phyloP scores from a whole-genome alignment of 768 basidiomycete species.

The Kwoniella shandongensis region DNA sequence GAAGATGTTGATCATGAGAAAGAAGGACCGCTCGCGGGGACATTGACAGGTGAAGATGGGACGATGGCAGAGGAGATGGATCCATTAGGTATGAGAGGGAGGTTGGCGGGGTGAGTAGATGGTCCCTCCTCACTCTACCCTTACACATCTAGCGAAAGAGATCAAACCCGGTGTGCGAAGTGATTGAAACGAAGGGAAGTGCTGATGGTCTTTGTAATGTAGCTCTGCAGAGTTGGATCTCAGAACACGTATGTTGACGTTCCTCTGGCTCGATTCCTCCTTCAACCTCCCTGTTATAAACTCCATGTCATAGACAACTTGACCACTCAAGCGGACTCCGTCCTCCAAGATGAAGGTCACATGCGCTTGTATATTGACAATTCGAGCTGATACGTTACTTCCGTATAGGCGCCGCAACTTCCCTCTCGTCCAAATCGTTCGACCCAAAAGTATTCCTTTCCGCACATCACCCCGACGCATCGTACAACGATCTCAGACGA shows the following conservation, averaged over 20 bases:
- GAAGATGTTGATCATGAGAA: slow-evolving; percentile 84
- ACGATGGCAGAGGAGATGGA: slow-evolving; percentile 61
- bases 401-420: slow-evolving; percentile 77
- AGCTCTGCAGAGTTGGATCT: slow-evolving; percentile 72
- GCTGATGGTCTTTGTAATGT: neutral
- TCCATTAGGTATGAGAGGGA: slow-evolving; percentile 64
- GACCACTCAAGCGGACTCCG: too few relatives aligned
- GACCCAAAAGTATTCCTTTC: slow-evolving; percentile 93
- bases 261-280: slow-evolving; percentile 77
- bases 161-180: too few relatives aligned
- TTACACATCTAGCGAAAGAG: too few relatives aligned
- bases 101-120: slow-evolving; percentile 54
- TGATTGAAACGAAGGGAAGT: neutral
- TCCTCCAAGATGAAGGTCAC: too few relatives aligned
- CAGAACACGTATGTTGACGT: slow-evolving; percentile 49
- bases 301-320: too few relatives aligned
- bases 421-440: slow-evolving; percentile 89
- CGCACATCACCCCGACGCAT: slow-evolving; percentile 87
- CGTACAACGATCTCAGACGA: slow-evolving; percentile 81
- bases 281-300: too few relatives aligned
- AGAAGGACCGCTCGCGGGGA: slow-evolving; percentile 70
- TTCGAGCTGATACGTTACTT: too few relatives aligned
- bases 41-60: slow-evolving; percentile 44
- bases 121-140: slow-evolving; percentile 12
- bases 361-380: too few relatives aligned